A percentile compares a stretch with the other conserved stretches of the same genome.
phyloP scores from a whole-genome alignment of 805 yeast species.

The Candida sphagnicola region DNA sequence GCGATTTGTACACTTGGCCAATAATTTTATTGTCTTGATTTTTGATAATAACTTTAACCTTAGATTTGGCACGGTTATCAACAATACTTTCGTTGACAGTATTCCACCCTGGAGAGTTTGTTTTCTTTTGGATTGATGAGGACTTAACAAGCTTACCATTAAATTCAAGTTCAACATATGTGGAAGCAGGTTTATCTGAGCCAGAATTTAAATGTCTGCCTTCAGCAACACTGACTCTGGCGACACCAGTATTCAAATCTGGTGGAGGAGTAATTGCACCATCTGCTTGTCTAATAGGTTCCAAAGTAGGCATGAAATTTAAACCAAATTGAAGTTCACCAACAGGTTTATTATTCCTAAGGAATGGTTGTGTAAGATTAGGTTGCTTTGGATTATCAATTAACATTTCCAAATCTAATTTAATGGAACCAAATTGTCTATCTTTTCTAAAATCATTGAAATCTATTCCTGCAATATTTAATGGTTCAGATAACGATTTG shows the following conservation, averaged over 20 bases:
- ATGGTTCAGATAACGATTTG: slow-evolving; percentile 75
- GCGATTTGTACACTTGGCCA: slow-evolving; percentile 55
- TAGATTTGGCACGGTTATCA: slow-evolving; percentile 66
- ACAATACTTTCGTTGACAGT: slow-evolving; percentile 63
- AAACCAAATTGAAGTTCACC: slow-evolving; percentile 73
- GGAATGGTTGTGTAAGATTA: slow-evolving; percentile 50
- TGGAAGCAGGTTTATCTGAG: slow-evolving; percentile 47
- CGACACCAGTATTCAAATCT: slow-evolving; percentile 91
- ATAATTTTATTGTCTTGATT: slow-evolving; percentile 52
- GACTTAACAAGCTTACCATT: slow-evolving; percentile 57
- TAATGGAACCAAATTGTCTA: slow-evolving; percentile 71
- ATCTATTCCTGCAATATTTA: slow-evolving; percentile 68
- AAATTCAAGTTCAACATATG: slow-evolving; percentile 69
- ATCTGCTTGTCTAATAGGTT: slow-evolving; percentile 60
- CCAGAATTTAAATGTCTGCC: slow-evolving; percentile 49
- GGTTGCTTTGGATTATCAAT: slow-evolving; percentile 49
- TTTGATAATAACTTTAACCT: slow-evolving; percentile 61
- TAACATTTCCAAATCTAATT: slow-evolving; percentile 67
- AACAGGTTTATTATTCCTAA: slow-evolving; percentile 79
- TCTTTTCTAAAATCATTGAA: slow-evolving; percentile 79
- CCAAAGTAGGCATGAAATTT: slow-evolving; percentile 71
- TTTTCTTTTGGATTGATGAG: slow-evolving; percentile 56
- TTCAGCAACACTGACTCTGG: slow-evolving; percentile 60
- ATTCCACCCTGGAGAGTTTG: slow-evolving; percentile 66
- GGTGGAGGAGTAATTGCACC: slow-evolving; percentile 86